Evolutionary conservation across 2,329 filamentous ascomycete genomes (phyloP), one percentile per base, ranked within the genome.

Genomic region (Stagonosporopsis rhizophila): DNA sequence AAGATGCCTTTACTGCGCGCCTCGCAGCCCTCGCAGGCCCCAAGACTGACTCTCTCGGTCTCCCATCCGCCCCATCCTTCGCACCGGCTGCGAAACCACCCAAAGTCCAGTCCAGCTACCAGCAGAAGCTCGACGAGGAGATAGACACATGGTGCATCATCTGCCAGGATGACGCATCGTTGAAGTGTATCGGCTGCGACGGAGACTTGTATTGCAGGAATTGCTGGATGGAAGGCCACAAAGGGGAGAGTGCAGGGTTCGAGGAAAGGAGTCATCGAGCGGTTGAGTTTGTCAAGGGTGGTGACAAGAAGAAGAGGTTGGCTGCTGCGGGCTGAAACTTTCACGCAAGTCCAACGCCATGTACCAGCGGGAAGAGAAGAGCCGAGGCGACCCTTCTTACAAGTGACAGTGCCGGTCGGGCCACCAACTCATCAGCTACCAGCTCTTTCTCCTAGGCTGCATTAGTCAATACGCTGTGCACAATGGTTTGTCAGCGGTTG

Each of bases 151-250:
- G 91, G 90, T 96, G 92, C 72, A 84, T 88, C 28, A 92, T 95
- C 9, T 96, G 92, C 71, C 86, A 89, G 42, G 90, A 92, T 56
- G 89, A 95, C 68, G 91, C 89, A 0, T 87, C 86, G 3, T 77
- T 95, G 25, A 82, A 82, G 54, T 96, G 92, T 70, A 70, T 87
- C 0, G 90, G 88, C 3, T 96, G 92, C 66, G 87, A 82, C 48
- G 80, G 79, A 1, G 84, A 93, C 61, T 79, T 91, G 37, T 96
- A 94, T 71, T 96, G 92, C 72, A 80, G 82, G 20, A 79, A 84
- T 15, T 96, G 92, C 78, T 96, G 91, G 91, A 83, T 82, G 56
- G 91, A 94, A 69, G 91, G 92, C 74, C 92, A 96, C 68, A 78
- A 85, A 30, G 88, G 89, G 0, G 86, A 87, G 0, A 80, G 81